Evolutionary conservation across 2,329 filamentous ascomycete genomes (phyloP), one percentile per base, ranked within the genome.

Genomic region (Rutstroemia sp.): DNA sequence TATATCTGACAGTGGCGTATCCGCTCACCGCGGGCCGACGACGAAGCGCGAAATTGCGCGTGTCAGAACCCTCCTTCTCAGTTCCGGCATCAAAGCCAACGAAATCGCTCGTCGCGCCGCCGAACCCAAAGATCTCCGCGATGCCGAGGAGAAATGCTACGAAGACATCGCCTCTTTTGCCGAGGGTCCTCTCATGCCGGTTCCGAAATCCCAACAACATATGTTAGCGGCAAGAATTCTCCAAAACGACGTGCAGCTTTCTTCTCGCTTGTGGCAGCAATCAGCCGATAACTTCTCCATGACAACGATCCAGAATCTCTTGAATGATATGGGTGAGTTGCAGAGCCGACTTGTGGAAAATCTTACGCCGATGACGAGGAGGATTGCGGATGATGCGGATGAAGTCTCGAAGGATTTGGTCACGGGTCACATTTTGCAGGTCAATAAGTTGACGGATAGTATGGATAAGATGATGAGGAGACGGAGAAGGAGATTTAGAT

Each of bases 1-100:
- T 2, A 77, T 82, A 34, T 74, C 75, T 1, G 74, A 79, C 52
- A 73, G 72, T 52, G 70, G 65, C 30, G 63, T 68, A 3, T 67
- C 71, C 4, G 67, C 69, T 5, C 71, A 73, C 18, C 72, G 69
- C 46, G 66, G 67, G n/a, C 70, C 69, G 57, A 68, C 88, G 30
- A 84, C 79, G 9, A 83, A 80, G 64, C 81, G 82, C n/a, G 92
- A 96, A 64, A 80, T 95, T 53, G 87, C 88, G 16, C 85, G 90
- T n/a, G 79, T 92, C 2, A 81, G 84, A 57, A 82, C 90, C 0
- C 77, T 95, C 8, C 81, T 96, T 42, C 76, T 95, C 21, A 88
- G 86, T 61, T 90, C 90, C 0, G 92, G 91, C n/a, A 85, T 96
- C 67, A 95, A 95, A 72, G 92, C 92, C 0, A 85, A 85, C 66